phyloP scores from a whole-genome alignment of 352 stramenopile genomes.

The Pythium monospermum region DNA sequence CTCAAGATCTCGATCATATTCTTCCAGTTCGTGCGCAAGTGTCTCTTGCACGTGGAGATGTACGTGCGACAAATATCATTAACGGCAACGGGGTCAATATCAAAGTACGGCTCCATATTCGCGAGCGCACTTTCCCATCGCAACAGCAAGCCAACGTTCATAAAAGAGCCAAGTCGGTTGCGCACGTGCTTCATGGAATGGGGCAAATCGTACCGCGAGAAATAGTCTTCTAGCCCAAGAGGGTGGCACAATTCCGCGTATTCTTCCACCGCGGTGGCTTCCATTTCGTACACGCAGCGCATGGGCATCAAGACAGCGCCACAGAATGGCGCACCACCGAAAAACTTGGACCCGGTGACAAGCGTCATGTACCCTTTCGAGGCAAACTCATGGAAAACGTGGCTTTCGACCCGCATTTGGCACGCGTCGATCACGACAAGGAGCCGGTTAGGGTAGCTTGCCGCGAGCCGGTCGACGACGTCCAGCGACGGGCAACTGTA shows the following conservation, averaged over 20 bases:
- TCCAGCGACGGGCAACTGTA: slow-evolving; percentile 74
- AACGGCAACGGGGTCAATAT: slow-evolving; percentile 44
- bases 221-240: slow-evolving; percentile 76
- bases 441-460: slow-evolving; percentile 60
- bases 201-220: slow-evolving; percentile 75
- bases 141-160: slow-evolving; percentile 75
- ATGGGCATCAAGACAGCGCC: slow-evolving; percentile 79
- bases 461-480: slow-evolving; percentile 42
- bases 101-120: slow-evolving; percentile 75
- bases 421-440: slow-evolving; percentile 85
- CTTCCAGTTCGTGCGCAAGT: slow-evolving; percentile 34
- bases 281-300: slow-evolving; percentile 74
- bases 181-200: slow-evolving; percentile 62
- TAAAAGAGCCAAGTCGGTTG: slow-evolving; percentile 38
- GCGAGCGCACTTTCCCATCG: slow-evolving; percentile 77
- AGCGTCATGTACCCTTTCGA: slow-evolving; percentile 66
- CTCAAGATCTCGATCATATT: slow-evolving; percentile 45
- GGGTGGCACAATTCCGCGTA: slow-evolving; percentile 61
- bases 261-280: slow-evolving; percentile 49
- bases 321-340: slow-evolving; percentile 80
- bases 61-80: slow-evolving; percentile 54
- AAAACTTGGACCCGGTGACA: slow-evolving; percentile 87
- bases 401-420: slow-evolving; percentile 74
- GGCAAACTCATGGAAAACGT: slow-evolving; percentile 57
- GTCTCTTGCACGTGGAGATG: slow-evolving; percentile 43